phyloP scores from a whole-genome alignment of 2,329 filamentous ascomycete species.

The Sphaerulina populicola region DNA sequence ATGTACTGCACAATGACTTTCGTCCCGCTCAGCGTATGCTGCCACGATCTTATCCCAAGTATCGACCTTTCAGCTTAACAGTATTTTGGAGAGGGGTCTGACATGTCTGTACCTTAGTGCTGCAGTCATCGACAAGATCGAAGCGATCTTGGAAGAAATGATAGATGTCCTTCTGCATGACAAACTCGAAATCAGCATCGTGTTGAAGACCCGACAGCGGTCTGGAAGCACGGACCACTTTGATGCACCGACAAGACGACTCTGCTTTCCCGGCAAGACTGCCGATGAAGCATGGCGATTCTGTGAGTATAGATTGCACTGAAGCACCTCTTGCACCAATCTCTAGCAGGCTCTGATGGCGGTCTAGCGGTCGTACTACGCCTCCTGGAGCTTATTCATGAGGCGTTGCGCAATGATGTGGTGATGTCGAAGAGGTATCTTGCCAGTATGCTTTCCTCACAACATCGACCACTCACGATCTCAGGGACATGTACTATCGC shows the following conservation, averaged over 20 bases:
- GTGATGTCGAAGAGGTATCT: conserved; percentile 50
- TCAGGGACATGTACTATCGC: conserved; percentile 72
- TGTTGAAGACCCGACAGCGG: conserved; percentile 35
- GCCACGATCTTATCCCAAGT: conserved; percentile 12
- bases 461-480: conserved; percentile 11
- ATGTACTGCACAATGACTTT: conserved; percentile 4
- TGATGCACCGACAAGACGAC: conserved; percentile 15
- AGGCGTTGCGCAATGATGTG: conserved; percentile 42
- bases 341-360: conserved; percentile 3
- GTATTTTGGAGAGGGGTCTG: too few relatives aligned
- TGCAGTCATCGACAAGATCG: conserved; percentile 46
- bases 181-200: conserved; percentile 42
- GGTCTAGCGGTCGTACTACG: conserved; percentile 46
- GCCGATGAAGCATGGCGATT: conserved; percentile 52
- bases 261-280: conserved; percentile 49
- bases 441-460: neutral
- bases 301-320: conserved; percentile 31
- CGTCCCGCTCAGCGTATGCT: neutral
- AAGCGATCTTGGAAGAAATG: conserved; percentile 48
- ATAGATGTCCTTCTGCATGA: conserved; percentile 43
- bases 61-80: neutral
- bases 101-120: conserved; percentile 4
- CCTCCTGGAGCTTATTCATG: conserved; percentile 49
- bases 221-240: neutral
- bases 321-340: neutral